Evolutionary conservation across 2,329 filamentous ascomycete species (phyloP), one percentile per base, ranked within the genome.

Genomic region (Metarhizium robertsii): DNA sequence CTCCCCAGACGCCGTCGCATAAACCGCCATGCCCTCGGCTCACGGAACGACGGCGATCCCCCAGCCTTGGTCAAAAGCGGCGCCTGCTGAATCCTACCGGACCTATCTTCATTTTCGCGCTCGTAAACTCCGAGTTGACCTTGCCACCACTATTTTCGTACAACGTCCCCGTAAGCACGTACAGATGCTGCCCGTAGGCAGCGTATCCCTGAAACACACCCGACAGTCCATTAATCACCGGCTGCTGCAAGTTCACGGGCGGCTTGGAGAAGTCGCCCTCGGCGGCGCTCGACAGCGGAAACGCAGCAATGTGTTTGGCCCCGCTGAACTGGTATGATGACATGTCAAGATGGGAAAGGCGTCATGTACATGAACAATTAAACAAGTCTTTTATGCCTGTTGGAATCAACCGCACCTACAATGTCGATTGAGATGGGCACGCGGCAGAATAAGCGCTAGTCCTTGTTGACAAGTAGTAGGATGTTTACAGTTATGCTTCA

Each of bases 21-120:
- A 58, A 14, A 58, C 48, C 10, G 46, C 56, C 53, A 55, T 51
- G 11, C 56, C 56, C 25, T 58, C 56, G 13, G 53, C 46, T 55
- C 53, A 32, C 53, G 25, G 36, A 55, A 58, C 16, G 4, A 18
- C 11, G 55, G 16, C 25, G 53, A 36, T n/a, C 25, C 25, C 5
- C 56, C 56, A 3, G 56, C 56, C 30, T 51, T 46, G 4, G 56
- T 58, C n/a, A 54, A 34, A 20, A 55, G 25, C 20, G 56, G 53
- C 2, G 51, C 53, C 47, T 58, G 56, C 30, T 45, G 25, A 25
- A 58, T 53, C 40, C 55, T 48, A 6, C 20, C 20, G 20, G 20
- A 20, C 56, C 56, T n/a, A 50, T 58, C 20, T 58, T 58, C 45
- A 58, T 50, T 30, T 58, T 51, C 10, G 55, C 46, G 46, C 50